Evolutionary conservation across 2,329 filamentous ascomycete genomes (phyloP), one percentile per base, ranked within the genome.

Genomic region (Aaosphaeria arxii): DNA sequence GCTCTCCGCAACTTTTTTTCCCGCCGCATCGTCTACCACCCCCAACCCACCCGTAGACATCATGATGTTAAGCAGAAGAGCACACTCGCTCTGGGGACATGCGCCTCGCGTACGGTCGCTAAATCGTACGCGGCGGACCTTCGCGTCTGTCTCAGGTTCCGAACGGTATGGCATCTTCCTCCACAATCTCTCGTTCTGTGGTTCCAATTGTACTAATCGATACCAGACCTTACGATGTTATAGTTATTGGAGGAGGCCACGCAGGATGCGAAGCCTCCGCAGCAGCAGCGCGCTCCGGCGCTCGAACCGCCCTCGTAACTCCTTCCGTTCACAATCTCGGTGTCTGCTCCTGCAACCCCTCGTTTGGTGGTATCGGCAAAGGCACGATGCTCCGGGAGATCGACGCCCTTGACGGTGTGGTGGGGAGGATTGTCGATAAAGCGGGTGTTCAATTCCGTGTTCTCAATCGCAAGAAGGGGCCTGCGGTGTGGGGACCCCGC

Each of bases 321-420:
- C 94, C 92, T 2, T 90, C 88, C 51, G 71, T 89, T 49, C 86
- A 91, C 50, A 96, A 96, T 60, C 84, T 97, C 17, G 92, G 92
- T 47, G 89, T 94, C 30, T 97, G 92, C 74, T 96, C 91, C 33
- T 97, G 92, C 74, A 97, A 97, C 68, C 92, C 92, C 1, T 95
- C 90, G 55, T 95, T 99, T 65, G 94, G 94, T 36, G 94, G 94
- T n/a, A 97, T 99, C 59, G 94, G 94, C 40, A 99, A 99, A 69
- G 94, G 94, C 11, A 97, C 89, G 7, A 96, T 99, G 77, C 77
- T 99, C 44, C 86, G 92, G 39, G 94, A 99, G 71, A 86, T 99
- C 31, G 94, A 99, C 74, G 94, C 94, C 0, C 78, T 99, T 50
- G 94, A 97, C 64, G 94, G 94, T 0, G 76, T 99, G 17, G 87